These are phyloP conservation scores for Phyllosticta capitalensis DNA, from an alignment of 2,329 filamentous ascomycete genomes.

Conservation along the genomic window DNA sequence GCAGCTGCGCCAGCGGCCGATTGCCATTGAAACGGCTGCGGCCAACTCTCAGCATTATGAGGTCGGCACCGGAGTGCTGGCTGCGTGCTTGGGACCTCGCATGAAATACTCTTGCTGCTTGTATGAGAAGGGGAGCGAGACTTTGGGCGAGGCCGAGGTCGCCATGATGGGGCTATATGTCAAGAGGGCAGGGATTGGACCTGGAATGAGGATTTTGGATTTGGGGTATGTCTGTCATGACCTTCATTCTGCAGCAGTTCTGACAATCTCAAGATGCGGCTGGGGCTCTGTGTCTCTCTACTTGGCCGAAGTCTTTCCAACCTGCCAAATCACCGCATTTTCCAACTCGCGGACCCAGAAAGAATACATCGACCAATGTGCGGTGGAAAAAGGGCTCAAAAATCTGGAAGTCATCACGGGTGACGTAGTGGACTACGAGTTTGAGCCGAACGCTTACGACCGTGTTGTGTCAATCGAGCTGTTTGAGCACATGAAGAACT, in stretches of 20 bases:
- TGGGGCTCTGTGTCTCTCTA: constrained; percentile 59
- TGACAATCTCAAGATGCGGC: constrained; percentile 40
- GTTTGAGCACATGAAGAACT: constrained; percentile 72
- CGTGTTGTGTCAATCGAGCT: constrained; percentile 61
- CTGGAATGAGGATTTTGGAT: constrained; percentile 55
- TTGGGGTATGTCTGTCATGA: constrained; percentile 40
- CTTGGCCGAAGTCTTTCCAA: constrained; percentile 56
- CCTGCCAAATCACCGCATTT: constrained; percentile 54
- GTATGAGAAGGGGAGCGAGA: constrained; percentile 54
- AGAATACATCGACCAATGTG: constrained; percentile 53
- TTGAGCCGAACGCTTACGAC: constrained; percentile 49
- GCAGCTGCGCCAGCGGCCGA: constrained; percentile 49
- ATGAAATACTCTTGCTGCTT: constrained; percentile 66
- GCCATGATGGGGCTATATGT: constrained; percentile 57
- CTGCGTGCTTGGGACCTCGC: constrained; percentile 52
- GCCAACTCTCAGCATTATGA: constrained; percentile 67
- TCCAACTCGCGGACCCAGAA: constrained; percentile 63
- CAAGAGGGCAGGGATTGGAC: constrained; percentile 47
- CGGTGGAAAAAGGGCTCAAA: constrained; percentile 44
- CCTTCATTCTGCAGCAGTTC: not conserved
- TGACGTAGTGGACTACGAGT: constrained; percentile 57
- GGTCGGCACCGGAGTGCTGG: constrained; percentile 56
- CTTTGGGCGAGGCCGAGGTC: constrained; percentile 55
- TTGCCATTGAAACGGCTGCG: constrained; percentile 56
- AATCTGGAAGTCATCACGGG: constrained; percentile 59